Base-by-base conservation (phyloP, 78 protist genomes). In the Polysphondylium violaceum region DNA sequence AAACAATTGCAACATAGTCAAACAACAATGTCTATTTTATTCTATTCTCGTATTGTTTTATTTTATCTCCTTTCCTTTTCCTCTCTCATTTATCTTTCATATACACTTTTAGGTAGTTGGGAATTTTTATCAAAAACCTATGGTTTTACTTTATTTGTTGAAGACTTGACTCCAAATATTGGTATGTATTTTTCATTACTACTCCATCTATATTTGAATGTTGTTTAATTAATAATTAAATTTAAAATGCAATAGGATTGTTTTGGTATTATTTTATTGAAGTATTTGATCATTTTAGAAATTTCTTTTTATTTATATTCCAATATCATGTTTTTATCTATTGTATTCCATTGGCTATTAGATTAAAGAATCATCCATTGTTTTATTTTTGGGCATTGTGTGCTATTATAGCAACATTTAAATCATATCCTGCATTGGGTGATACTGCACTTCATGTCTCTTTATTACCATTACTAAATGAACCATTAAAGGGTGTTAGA, bases 241-340 rank as follows among this genome's bases (percentile, higher is more conserved):
- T 43, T 35, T 77, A 40, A n/a, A n/a, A n/a, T n/a, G n/a, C n/a
- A n/a, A n/a, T 29, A 81, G 89, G 89, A 11, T 53, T 90, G 23
- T 90, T 90, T 69, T 90, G 94, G 94, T 90, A 90, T 56, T 90
- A 79, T 43, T 89, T 90, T 58, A 90, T 79, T 14, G 94, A 90
- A 38, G 89, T 90, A 40, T 90, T 90, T 23, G 76, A 68, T 58
- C 91, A 90, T 36, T 90, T 90, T 74, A 65, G 89, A 59, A 90
- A 56, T 31, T 78, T 90, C 47, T 90, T 90, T 59, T 69, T 90
- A 58, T 90, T 90, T 36, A 81, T 76, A 6, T 90, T 76, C 69
- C 83, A 90, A 60, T 79, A 77, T 23, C 88, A 90, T 74, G 65
- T 81, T 25, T 90, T 90, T 58, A 67, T 90, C 25, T 90, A 90